A percentile compares a stretch with the other conserved stretches of the same genome.
These are phyloP conservation scores for Epichloe elymi DNA, from an alignment of 2,329 filamentous ascomycete genomes.

Conservation along the genomic window DNA sequence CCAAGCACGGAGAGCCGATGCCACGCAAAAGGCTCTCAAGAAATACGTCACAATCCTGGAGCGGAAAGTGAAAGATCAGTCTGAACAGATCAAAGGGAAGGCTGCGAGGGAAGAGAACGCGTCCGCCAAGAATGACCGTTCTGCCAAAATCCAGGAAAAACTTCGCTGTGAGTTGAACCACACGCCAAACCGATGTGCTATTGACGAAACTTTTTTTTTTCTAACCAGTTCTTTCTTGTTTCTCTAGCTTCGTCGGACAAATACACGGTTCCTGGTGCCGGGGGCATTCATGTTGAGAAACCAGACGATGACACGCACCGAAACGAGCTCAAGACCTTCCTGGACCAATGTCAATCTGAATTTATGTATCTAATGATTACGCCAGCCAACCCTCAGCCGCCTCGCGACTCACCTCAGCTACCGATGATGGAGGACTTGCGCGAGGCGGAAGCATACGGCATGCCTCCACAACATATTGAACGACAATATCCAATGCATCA, in stretches of 20 bases:
- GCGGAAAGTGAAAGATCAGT: slow-evolving; percentile 72
- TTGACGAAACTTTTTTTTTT: background rate
- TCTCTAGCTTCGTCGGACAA: slow-evolving; percentile 30
- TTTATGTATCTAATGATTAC: slow-evolving; percentile 57
- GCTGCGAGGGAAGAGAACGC: slow-evolving; percentile 23
- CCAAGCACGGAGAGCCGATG: slow-evolving; percentile 72
- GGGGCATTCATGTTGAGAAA: slow-evolving; percentile 33
- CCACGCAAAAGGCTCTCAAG: slow-evolving; percentile 75
- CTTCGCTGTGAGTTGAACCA: slow-evolving; percentile 31
- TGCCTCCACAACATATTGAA: slow-evolving; percentile 31
- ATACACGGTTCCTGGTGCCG: slow-evolving; percentile 28
- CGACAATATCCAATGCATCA: slow-evolving; percentile 26
- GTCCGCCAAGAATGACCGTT: slow-evolving; percentile 38
- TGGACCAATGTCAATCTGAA: slow-evolving; percentile 52
- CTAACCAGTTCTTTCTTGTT: background rate
- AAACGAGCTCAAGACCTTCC: slow-evolving; percentile 43
- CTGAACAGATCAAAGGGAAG: slow-evolving; percentile 49
- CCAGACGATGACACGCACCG: slow-evolving; percentile 38
- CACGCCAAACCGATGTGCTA: background rate
- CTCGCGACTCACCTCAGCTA: slow-evolving; percentile 47
- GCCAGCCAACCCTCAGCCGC: slow-evolving; percentile 50
- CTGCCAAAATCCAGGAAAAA: slow-evolving; percentile 42
- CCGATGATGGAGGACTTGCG: slow-evolving; percentile 47
- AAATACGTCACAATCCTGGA: slow-evolving; percentile 87
- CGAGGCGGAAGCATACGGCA: slow-evolving; percentile 38